A percentile compares a stretch with the other conserved stretches of the same genome.
phyloP scores from a whole-genome alignment of 306 rosid genomes.

The Cicer pinnatifidum region DNA sequence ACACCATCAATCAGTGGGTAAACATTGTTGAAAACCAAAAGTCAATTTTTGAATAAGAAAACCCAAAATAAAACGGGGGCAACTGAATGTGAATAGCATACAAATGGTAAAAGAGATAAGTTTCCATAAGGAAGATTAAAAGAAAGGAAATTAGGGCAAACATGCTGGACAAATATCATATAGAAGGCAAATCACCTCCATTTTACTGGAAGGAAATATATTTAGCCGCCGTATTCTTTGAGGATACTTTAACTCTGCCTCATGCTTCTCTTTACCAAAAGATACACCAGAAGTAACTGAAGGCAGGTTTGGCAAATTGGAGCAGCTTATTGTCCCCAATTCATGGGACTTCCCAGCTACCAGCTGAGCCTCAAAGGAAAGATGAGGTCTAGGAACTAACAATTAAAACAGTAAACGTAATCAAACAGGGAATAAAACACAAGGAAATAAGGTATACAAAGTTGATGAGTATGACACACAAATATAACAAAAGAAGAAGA shows the following conservation, averaged over 20 bases:
- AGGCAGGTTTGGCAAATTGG: constrained; percentile 68
- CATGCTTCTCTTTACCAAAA: constrained; percentile 87
- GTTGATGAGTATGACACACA: constrained; percentile 19
- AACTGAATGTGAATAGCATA: neutral
- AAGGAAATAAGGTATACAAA: constrained; percentile 16
- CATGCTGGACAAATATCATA: neutral
- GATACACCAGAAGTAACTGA: constrained; percentile 56
- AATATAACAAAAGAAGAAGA: constrained; percentile 28
- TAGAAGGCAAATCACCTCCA: constrained; percentile 64
- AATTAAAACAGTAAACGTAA: constrained; percentile 44
- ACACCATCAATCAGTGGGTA: neutral
- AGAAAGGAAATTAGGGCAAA: constrained; percentile 25
- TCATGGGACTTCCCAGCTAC: constrained; percentile 91
- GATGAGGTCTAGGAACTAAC: constrained; percentile 94
- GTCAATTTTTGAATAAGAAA: constrained; percentile 10
- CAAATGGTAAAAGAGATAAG: neutral
- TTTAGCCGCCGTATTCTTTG: constrained; percentile 86
- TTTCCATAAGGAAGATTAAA: constrained; percentile 6
- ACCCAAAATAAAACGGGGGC: constrained; percentile 4
- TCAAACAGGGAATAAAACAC: constrained; percentile 41
- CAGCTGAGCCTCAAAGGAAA: constrained; percentile 94
- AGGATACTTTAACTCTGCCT: constrained; percentile 85
- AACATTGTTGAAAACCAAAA: constrained; percentile 1
- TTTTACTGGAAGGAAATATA: constrained; percentile 81
- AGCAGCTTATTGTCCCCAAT: constrained; percentile 77